A percentile compares a stretch with the other conserved stretches of the same genome.
phyloP scores from a whole-genome alignment of 2,329 filamentous ascomycete species.

The Fusarium drepaniforme region DNA sequence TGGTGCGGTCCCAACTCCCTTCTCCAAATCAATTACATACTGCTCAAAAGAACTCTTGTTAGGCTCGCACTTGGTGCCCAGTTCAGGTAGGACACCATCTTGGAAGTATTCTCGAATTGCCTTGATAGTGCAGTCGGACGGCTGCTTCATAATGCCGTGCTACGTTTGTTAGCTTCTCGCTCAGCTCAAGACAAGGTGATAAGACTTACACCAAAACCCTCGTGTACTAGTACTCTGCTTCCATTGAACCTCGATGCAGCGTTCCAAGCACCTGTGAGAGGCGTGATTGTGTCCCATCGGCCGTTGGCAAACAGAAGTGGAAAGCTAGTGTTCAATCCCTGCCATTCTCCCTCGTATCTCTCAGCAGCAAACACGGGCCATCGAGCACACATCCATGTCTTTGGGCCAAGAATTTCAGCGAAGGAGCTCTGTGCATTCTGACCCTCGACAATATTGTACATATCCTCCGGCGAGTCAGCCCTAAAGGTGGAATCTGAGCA shows the following conservation, averaged over 20 bases:
- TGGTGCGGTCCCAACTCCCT: not conserved
- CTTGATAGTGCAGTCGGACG: constrained; percentile 15
- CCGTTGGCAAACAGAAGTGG: constrained; percentile 4
- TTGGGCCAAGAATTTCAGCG: not conserved
- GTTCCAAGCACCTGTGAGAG: not conserved
- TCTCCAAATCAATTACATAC: not conserved
- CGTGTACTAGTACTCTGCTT: not conserved
- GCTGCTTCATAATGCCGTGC: constrained; percentile 21
- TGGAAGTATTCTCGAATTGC: constrained; percentile 17
- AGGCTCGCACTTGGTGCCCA: constrained; percentile 11
- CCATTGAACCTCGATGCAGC: constrained; percentile 1
- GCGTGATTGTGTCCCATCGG: constrained; percentile 8
- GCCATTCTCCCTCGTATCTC: not conserved
- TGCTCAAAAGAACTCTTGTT: constrained; percentile 4
- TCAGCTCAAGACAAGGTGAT: not conserved
- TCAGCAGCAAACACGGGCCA: constrained; percentile 7
- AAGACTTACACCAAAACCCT: constrained; percentile 7
- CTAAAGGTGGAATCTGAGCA: constrained; percentile 20
- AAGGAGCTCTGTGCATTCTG: constrained; percentile 9
- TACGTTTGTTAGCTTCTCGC: not conserved
- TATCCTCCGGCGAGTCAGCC: constrained; percentile 7
- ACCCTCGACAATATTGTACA: constrained; percentile 12
- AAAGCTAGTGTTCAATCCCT: not conserved
- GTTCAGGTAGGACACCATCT: constrained; percentile 6
- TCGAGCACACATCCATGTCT: constrained; percentile 1